These are phyloP conservation scores for Pichia exigua DNA, from an alignment of 805 yeast species.

Conservation along the genomic window DNA sequence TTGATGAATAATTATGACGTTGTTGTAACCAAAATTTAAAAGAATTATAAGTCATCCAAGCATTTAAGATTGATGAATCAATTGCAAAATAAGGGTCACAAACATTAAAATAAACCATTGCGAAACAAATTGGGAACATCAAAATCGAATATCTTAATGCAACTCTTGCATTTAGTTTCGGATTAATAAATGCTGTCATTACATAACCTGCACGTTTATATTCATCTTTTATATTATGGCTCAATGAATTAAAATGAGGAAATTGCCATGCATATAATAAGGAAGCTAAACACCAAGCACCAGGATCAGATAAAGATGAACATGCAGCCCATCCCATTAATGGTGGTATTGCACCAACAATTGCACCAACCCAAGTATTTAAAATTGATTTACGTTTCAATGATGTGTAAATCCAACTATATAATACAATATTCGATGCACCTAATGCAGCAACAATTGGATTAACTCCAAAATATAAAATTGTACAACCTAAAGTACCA, in stretches of 20 bases:
- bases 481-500: constrained; percentile 63
- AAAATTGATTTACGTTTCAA: constrained; percentile 75
- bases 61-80: constrained; percentile 79
- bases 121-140: constrained; percentile 91
- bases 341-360: constrained; percentile 99
- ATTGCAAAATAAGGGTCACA: constrained; percentile 74
- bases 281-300: constrained; percentile 91
- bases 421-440: constrained; percentile 65
- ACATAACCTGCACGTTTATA: constrained; percentile 91
- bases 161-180: constrained; percentile 86
- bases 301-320: constrained; percentile 71
- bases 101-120: constrained; percentile 66
- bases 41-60: constrained; percentile 78
- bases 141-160: constrained; percentile 82
- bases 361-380: constrained; percentile 97
- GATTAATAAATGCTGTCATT: constrained; percentile 95
- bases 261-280: constrained; percentile 96
- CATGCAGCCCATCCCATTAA: constrained; percentile 99
- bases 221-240: constrained; percentile 82
- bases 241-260: constrained; percentile 91
- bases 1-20: constrained; percentile 42
- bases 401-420: constrained; percentile 88
- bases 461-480: constrained; percentile 75
- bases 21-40: constrained; percentile 84
- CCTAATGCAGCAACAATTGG: constrained; percentile 82